A percentile compares a stretch with the other conserved stretches of the same genome.
Evolutionary conservation across 2,329 filamentous ascomycete genomes (phyloP).

Genomic region (Teratosphaeria gauchensis): DNA sequence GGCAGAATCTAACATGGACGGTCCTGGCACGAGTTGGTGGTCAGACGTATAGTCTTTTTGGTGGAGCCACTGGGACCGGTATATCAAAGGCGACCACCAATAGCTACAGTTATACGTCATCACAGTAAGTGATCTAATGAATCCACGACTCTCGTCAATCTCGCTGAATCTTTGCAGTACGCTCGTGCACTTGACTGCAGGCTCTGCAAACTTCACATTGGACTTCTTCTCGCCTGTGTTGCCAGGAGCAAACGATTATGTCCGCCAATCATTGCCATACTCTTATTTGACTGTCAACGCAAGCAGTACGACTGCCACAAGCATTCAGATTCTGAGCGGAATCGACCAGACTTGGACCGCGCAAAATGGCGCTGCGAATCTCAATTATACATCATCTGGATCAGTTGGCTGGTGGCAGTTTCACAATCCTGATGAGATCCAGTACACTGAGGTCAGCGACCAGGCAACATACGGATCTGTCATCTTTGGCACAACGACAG

Average conservation of each 20-base stretch:
- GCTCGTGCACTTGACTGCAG: constrained; percentile 18
- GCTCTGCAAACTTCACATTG: constrained; percentile 17
- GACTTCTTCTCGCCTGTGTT: constrained; percentile 29
- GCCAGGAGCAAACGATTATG: constrained; percentile 22
- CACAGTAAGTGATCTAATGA: constrained; percentile 17
- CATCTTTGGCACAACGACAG: constrained; percentile 9
- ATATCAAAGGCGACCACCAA: constrained; percentile 14
- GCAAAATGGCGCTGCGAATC: constrained; percentile 14
- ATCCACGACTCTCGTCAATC: neutral
- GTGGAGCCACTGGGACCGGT: constrained; percentile 9
- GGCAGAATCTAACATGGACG: constrained; percentile 24
- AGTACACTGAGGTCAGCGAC: constrained; percentile 15
- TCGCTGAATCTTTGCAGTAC: neutral
- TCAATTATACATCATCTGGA: constrained; percentile 12
- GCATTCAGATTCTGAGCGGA: constrained; percentile 25
- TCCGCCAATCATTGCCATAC: constrained; percentile 28
- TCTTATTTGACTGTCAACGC: constrained; percentile 24
- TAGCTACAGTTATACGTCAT: constrained; percentile 22
- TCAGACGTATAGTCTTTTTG: constrained; percentile 24
- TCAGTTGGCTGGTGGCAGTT: constrained; percentile 13
- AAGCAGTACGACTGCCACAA: neutral
- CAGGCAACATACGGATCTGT: constrained; percentile 18
- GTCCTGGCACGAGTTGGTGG: constrained; percentile 25
- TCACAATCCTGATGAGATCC: constrained; percentile 14
- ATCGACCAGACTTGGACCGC: constrained; percentile 29